Base-by-base conservation (phyloP, 83 land plant species). In the Larix sibirica region DNA sequence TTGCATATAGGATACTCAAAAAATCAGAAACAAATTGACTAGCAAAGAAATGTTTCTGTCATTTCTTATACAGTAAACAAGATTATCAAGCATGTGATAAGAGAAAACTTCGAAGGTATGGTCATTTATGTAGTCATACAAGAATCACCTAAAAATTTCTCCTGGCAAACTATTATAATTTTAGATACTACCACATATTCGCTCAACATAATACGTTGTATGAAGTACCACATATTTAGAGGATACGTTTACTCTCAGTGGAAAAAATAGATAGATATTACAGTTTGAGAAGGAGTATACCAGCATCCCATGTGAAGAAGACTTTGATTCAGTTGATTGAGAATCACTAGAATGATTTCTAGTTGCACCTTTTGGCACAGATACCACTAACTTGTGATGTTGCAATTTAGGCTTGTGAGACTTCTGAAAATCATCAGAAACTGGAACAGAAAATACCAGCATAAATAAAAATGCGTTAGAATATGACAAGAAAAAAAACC, bases 351-450 rank as follows among this genome's bases (percentile, higher is more conserved):
- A 92, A 63, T 85, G 81, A 23, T 89, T 83, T 36, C 86, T 85
- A 77, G 94, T 85, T 58, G 82, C 81, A 38, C 87, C 76, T 83
- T 84, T 92, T 62, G 88, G 89, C 50, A 89, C 58, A 42, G 91
- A 87, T 10, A 88, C 88, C 8, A 64, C 60, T 50, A 85, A 80
- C 75, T 86, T 92, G 80, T 86, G 94, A 4, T 62, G 61, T 26
- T 86, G 86, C 84, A 79, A 88, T 79, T 87, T 88, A 40, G 92
- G 82, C 66, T 86, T 87, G 21, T 85, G 89, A 20, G 91, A 80
- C 86, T 89, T 91, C 65, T 85, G 88, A 9, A 87, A 83, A 58
- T 94, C 94, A 84, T 92, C 96, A 13, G 88, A 86, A 74, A 84
- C 95, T 91, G 62, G 6, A 62, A 31, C 38, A 71, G 10, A 26